Base-by-base conservation (phyloP, 352 stramenopile genomes). In the Elongisporangium prolatum region DNA sequence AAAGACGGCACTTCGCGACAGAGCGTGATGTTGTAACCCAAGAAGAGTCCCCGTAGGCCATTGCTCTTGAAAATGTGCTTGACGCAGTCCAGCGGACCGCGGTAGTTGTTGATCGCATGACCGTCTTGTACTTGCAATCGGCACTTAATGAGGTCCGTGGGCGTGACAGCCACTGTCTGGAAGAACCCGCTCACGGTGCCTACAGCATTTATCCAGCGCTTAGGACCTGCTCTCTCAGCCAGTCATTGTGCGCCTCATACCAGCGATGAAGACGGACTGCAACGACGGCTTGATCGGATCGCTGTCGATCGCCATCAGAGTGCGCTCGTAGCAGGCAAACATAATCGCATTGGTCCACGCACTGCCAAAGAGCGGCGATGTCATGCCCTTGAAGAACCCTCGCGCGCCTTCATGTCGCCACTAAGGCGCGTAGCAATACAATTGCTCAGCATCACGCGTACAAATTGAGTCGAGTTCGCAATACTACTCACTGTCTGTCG, bases 281-380 rank as follows among this genome's bases (percentile, higher is more conserved):
- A 95, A 69, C 48, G 74, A 71, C 21, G 84, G 79, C 1, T 72
- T 63, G 24, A 81, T 57, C 14, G 74, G 59, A 16, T 79, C 77
- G 37, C 82, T 63, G 57, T 90, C 82, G 21, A 92, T 82, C 22
- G 72, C 51, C 16, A 75, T 76, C 11, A 93, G 64, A 51, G 78
- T 86, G 54, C 78, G 78, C 63, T 93, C 86, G 48, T 93, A 93
- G 11, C 77, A 72, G 10, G 82, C 81, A 64, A 95, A 95, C 76
- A 95, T 87, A 57, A 93, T 85, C 24, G 86, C 86, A 63, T 92
- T 95, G n/a, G 82, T 93, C 57, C 78, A 88, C 17, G 84, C 84
- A 53, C 82, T 95, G 44, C 84, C 83, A 40, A 95, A 74, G 13
- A 95, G 71, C 48, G 86, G 86, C 25, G 86, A 95, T 34, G 72